phyloP scores from a whole-genome alignment of 75 land plant genomes.

The Cryptomeria japonica region DNA sequence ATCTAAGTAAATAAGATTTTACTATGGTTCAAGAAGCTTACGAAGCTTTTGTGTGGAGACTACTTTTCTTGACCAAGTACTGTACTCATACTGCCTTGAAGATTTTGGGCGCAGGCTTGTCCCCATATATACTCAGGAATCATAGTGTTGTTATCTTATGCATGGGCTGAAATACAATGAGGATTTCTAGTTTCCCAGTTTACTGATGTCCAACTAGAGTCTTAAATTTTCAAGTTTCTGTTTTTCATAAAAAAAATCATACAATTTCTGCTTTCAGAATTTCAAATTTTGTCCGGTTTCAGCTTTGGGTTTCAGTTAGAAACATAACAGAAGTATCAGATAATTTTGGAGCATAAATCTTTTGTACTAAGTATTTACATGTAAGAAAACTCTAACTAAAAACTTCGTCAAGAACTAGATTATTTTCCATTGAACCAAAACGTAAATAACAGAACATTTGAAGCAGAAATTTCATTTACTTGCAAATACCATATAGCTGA shows the following conservation, averaged over 20 bases:
- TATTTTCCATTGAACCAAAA: not conserved
- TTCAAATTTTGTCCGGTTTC: not conserved
- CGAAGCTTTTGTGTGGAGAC: not conserved
- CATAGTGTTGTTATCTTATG: not conserved
- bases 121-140: not conserved
- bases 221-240: not conserved
- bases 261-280: not conserved
- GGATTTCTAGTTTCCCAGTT: not conserved
- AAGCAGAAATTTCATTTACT: not conserved
- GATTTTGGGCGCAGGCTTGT: not conserved
- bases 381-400: not conserved
- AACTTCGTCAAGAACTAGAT: not conserved
- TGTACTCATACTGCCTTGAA: too few species aligned
- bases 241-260: not conserved
- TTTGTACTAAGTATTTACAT: not conserved
- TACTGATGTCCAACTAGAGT: not conserved
- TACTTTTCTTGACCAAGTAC: too few species aligned
- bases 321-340: not conserved
- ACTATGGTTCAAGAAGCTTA: not conserved
- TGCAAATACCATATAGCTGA: not conserved
- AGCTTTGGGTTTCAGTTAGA: not conserved
- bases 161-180: not conserved
- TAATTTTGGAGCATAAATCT: not conserved
- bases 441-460: not conserved
- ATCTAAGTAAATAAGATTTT: too few species aligned